These are phyloP conservation scores for Athelia psychrophila DNA, from an alignment of 1,284 basidiomycete species.

Conservation along the genomic window DNA sequence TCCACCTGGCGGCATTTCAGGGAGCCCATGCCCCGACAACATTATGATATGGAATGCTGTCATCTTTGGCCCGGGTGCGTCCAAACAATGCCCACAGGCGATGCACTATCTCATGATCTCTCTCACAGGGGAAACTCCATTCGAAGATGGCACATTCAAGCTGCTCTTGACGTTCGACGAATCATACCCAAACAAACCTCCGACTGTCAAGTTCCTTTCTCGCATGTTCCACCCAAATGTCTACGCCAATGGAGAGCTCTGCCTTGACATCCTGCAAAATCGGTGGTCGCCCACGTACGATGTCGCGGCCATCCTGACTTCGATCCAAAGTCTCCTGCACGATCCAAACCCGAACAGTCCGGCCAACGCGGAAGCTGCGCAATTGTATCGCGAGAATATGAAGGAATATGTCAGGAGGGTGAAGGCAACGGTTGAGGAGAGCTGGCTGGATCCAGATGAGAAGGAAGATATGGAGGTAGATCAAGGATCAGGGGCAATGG, in stretches of 20 bases:
- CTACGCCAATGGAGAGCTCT: slow-evolving; percentile 97
- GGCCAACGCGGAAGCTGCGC: slow-evolving; percentile 96
- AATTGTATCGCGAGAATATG: slow-evolving; percentile 96
- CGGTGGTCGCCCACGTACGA: slow-evolving; percentile 98
- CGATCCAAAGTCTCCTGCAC: slow-evolving; percentile 92
- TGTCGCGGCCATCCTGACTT: slow-evolving; percentile 95
- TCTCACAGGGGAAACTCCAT: slow-evolving; percentile 87
- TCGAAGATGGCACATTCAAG: slow-evolving; percentile 99
- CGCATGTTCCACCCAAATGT: slow-evolving; percentile 99
- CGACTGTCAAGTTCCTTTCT: slow-evolving; percentile 94
- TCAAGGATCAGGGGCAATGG: background rate
- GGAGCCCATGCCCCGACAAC: slow-evolving; percentile 95
- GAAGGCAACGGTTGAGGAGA: slow-evolving; percentile 88
- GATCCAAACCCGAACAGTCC: slow-evolving; percentile 98
- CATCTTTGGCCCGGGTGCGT: slow-evolving; percentile 94
- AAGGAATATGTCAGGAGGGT: slow-evolving; percentile 95
- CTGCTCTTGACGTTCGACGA: slow-evolving; percentile 95
- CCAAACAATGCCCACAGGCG: background rate
- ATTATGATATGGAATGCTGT: slow-evolving; percentile 99
- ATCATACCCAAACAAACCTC: slow-evolving; percentile 97
- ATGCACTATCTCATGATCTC: slow-evolving; percentile 3
- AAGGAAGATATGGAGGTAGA: slow-evolving; percentile 42
- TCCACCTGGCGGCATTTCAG: slow-evolving; percentile 94
- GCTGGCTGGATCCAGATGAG: slow-evolving; percentile 85
- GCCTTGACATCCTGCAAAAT: slow-evolving; percentile 97